Percentiles rank a stretch among this genome's conserved stretches.
Evolutionary conservation across 352 stramenopile genomes (phyloP).

Genomic region (Phytopythium aichiense): DNA sequence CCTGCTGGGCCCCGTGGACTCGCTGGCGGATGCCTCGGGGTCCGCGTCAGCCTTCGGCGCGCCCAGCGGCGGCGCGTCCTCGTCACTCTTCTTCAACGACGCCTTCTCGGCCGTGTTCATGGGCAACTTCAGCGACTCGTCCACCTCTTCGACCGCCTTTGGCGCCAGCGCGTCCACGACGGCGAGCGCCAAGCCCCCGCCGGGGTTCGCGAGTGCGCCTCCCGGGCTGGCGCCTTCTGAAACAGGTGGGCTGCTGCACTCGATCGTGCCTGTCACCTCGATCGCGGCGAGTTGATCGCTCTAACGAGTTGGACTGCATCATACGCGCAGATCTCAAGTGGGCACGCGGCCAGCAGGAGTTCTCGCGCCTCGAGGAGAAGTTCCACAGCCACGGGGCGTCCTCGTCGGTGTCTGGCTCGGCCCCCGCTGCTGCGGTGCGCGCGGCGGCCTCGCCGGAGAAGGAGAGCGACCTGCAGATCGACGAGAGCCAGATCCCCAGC

Average conservation of each 20-base stretch:
- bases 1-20: constrained; percentile 65
- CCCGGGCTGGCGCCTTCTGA: constrained; percentile 53
- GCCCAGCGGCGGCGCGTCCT: constrained; percentile 26
- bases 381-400: constrained; percentile 19
- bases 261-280: background rate
- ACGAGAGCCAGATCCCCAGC: constrained; percentile 65
- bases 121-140: constrained; percentile 61
- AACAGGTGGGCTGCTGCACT: constrained; percentile 11
- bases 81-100: constrained; percentile 83
- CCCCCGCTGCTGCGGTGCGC: constrained; percentile 4
- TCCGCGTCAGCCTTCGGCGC: constrained; percentile 8
- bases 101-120: constrained; percentile 83
- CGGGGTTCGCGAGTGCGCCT: constrained; percentile 49
- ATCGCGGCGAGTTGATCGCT: background rate
- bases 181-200: constrained; percentile 21
- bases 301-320: background rate
- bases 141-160: constrained; percentile 5
- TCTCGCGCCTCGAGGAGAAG: constrained; percentile 55
- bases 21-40: constrained; percentile 7
- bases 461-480: constrained; percentile 41
- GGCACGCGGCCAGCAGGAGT: constrained; percentile 70
- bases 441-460: constrained; percentile 15
- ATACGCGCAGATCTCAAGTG: constrained; percentile 57
- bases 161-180: background rate
- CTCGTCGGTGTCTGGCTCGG: background rate